These are phyloP conservation scores for Talaromyces trachyspermus DNA, from an alignment of 495 filamentous ascomycete species.

Conservation along the genomic window DNA sequence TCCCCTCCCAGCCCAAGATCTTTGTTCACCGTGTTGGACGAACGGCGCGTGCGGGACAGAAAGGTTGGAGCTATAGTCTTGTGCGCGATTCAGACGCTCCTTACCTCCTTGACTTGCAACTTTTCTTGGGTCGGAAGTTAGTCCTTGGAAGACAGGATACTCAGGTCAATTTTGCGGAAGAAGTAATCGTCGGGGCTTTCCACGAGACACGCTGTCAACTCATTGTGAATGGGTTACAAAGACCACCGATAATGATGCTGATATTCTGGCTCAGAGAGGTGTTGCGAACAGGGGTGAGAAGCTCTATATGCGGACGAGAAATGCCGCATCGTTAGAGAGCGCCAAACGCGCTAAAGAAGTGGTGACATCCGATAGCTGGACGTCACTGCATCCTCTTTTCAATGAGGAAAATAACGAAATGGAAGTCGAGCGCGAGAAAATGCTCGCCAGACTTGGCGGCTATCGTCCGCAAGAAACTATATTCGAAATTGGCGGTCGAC, in stretches of 20 bases:
- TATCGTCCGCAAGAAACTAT: conserved; percentile 89
- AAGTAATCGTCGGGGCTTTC: conserved; percentile 72
- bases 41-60: conserved; percentile 84
- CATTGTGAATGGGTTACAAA: conserved; percentile 73
- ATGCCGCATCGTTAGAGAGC: conserved; percentile 79
- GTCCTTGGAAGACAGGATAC: conserved; percentile 54
- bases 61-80: conserved; percentile 92
- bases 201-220: conserved; percentile 61
- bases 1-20: conserved; percentile 92
- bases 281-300: conserved; percentile 88
- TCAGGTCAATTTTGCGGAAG: conserved; percentile 61
- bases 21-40: conserved; percentile 95
- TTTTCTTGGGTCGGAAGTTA: conserved; percentile 79
- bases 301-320: conserved; percentile 81
- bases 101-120: conserved; percentile 89
- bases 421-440: conserved; percentile 67
- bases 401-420: conserved; percentile 51
- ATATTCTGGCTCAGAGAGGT: conserved; percentile 58
- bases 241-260: conserved; percentile 62
- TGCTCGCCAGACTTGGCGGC: conserved; percentile 76
- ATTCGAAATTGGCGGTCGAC: conserved; percentile 79
- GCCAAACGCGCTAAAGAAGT: conserved; percentile 77
- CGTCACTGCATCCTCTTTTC: conserved; percentile 68
- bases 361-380: conserved; percentile 59
- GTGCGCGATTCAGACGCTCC: conserved; percentile 77